Evolutionary conservation across 345 rosid species (phyloP), one percentile per base, ranked within the genome.

Genomic region (Excoecaria cochinchinensis): DNA sequence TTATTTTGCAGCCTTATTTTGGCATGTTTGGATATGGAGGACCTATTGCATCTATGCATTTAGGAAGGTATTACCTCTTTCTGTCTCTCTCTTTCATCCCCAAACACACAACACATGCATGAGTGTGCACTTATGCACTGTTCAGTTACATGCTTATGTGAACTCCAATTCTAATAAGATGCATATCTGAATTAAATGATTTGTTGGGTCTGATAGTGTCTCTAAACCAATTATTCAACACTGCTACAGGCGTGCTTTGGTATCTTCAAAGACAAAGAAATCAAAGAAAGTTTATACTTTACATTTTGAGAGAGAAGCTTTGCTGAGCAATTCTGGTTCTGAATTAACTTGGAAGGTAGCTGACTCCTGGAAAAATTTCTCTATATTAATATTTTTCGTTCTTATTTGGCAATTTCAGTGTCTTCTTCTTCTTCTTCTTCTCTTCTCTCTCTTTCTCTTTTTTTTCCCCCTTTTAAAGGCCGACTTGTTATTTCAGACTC

Each of bases 21-120:
- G 90, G 90, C 72, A 87, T 87, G 88, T 89, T 87, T 78, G 92
- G 92, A 80, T 86, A 81, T 71, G 92, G 90, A 73, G 92, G 90
- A 40, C 82, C 87, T 56, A 74, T 86, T 60, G 90, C 92, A 38
- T 79, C 88, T 40, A 89, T 89, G 92, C 80, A 87, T 76, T 70
- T 89, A 65, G 92, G 92, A 58, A 82, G 89, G 90, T 87, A 82
- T 21, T 57, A 31, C 22, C 66, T 11, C 47, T 65, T 48, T 3
- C 16, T 51, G 25, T 19, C 57, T 39, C 56, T 21, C 57, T 64
- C 61, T 50, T 19, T 16, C 17, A 21, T 5, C 19, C 67, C 42
- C 5, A 39, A 8, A 13, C 51, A 36, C 4, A 31, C 19, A 25
- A 36, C 6, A 16, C 3, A 15, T 48, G 9, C 59, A 38, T 38